Conservation (phyloP, 225 moss, liverwort and hornwort genomes). For the Physcomitrellopsis africana region DNA sequence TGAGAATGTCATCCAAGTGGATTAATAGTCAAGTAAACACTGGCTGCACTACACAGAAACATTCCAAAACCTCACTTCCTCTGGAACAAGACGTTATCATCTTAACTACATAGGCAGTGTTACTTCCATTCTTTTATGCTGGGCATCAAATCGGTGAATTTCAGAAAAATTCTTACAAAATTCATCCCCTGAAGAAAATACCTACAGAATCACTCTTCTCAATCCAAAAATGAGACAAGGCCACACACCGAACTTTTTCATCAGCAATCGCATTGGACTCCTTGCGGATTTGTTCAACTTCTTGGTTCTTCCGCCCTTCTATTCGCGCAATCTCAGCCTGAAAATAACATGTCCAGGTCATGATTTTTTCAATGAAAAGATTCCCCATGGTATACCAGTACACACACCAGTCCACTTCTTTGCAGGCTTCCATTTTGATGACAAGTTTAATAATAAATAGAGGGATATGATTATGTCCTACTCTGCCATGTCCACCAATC, state of each 20-base stretch:
- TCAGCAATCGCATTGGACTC: conserved; percentile 63
- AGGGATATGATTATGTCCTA: no score
- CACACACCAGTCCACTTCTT: not conserved
- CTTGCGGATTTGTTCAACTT: conserved; percentile 59
- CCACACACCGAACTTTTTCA: conserved; percentile 78
- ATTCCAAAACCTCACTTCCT: no score
- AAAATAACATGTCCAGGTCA: not conserved
- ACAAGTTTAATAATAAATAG: conserved; percentile 4
- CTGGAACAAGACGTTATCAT: no score
- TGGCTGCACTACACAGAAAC: not conserved
- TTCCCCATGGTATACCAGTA: no score
- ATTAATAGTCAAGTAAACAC: not conserved
- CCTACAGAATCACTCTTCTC: not conserved
- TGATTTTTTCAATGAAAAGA: no score
- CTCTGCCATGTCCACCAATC: not conserved
- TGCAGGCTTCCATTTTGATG: not conserved
- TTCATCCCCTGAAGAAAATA: not conserved
- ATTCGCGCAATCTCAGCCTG: conserved; percentile 65
- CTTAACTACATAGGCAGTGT: no score
- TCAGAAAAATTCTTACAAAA: no score
- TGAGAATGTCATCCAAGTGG: conserved; percentile 19
- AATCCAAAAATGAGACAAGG: not conserved
- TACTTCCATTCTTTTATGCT: not conserved
- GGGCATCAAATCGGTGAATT: not conserved
- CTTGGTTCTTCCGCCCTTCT: conserved; percentile 58